Evolutionary conservation across 768 basidiomycete species (phyloP).

Genomic region (Mycena leptocephala): DNA sequence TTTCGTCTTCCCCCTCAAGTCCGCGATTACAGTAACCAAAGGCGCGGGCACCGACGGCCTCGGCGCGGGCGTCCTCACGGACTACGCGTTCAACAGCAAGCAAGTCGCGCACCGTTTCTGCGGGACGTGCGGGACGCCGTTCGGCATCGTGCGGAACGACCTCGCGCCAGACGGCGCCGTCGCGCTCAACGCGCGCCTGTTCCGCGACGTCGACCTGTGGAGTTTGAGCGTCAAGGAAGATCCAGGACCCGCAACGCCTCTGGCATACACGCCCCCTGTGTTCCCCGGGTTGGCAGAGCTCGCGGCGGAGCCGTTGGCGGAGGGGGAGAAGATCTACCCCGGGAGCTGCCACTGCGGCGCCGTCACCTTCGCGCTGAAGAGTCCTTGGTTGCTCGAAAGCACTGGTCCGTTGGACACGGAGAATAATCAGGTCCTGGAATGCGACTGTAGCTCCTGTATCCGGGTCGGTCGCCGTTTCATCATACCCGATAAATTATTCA

Average conservation of each 20-base stretch:
- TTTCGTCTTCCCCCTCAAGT: constrained; percentile 27
- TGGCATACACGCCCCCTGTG: constrained; percentile 17
- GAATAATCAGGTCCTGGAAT: constrained; percentile 27
- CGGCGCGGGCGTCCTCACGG: constrained; percentile 28
- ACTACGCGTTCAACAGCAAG: constrained; percentile 27
- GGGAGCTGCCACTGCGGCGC: constrained; percentile 40
- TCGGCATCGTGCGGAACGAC: constrained; percentile 22
- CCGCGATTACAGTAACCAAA: constrained; percentile 28
- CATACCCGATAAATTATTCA: neutral
- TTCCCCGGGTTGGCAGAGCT: constrained; percentile 26
- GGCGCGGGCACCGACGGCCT: constrained; percentile 33
- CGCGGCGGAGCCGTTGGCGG: constrained; percentile 8
- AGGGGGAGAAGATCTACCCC: constrained; percentile 35
- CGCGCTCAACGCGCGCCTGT: constrained; percentile 34
- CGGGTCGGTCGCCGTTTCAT: constrained; percentile 17
- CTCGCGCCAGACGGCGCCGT: neutral
- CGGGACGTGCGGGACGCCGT: constrained; percentile 31
- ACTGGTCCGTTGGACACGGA: constrained; percentile 27
- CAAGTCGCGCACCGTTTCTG: constrained; percentile 32
- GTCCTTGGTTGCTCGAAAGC: constrained; percentile 29
- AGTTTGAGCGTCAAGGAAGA: neutral
- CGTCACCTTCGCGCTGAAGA: constrained; percentile 33
- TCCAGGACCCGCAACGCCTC: neutral
- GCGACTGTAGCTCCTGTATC: constrained; percentile 35
- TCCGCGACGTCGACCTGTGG: constrained; percentile 33